Percentiles rank a stretch among this genome's conserved stretches.
These are phyloP conservation scores for Myriosclerotinia scirpicola DNA, from an alignment of 2,329 filamentous ascomycete genomes.

Conservation along the genomic window DNA sequence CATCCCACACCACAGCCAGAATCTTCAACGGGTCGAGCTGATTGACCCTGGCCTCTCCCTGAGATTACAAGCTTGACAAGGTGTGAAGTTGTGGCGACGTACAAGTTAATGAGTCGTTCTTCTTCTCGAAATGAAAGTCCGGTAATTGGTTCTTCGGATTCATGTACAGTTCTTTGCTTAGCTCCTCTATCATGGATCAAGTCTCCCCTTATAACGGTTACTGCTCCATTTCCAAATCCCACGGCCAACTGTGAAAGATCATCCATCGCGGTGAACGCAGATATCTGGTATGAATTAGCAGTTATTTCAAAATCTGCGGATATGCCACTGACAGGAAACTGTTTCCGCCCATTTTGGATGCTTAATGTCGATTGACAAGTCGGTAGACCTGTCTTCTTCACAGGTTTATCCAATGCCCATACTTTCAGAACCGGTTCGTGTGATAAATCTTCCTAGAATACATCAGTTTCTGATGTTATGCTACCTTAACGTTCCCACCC, in stretches of 20 bases:
- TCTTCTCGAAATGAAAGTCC: conserved; percentile 75
- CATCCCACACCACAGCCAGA: conserved; percentile 89
- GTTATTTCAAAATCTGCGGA: neutral
- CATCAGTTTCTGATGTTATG: conserved; percentile 34
- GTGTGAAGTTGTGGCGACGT: conserved; percentile 86
- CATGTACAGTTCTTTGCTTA: conserved; percentile 90
- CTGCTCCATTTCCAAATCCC: conserved; percentile 92
- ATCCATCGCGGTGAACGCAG: conserved; percentile 81
- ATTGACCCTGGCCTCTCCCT: conserved; percentile 84
- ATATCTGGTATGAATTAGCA: conserved; percentile 56
- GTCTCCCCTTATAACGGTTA: conserved; percentile 90
- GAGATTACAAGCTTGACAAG: conserved; percentile 86
- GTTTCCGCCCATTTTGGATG: conserved; percentile 86
- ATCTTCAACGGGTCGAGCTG: conserved; percentile 85
- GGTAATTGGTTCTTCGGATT: conserved; percentile 94
- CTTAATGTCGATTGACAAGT: conserved; percentile 82
- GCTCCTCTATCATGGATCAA: conserved; percentile 93
- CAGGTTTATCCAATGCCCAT: conserved; percentile 92
- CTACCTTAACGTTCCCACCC: conserved; percentile 32
- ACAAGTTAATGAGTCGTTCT: conserved; percentile 68
- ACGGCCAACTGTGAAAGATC: conserved; percentile 92
- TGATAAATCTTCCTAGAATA: conserved; percentile 73
- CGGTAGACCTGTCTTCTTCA: conserved; percentile 89
- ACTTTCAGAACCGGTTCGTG: conserved; percentile 89
- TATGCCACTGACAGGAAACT: conserved; percentile 70